phyloP scores from a whole-genome alignment of 2,329 filamentous ascomycete species.

The Cytospora chrysosperma region DNA sequence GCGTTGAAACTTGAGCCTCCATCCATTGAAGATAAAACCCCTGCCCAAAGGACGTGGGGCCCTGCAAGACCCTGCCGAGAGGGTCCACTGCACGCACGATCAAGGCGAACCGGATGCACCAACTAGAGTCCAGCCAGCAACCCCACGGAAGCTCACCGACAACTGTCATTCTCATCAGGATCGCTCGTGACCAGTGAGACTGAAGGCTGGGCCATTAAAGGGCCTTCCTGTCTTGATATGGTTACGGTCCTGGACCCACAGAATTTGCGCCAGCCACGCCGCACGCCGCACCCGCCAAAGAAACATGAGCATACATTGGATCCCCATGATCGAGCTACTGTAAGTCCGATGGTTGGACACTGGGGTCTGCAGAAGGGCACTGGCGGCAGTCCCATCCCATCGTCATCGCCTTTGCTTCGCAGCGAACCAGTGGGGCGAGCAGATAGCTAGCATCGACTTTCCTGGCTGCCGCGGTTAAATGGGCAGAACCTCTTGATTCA shows the following conservation, averaged over 20 bases:
- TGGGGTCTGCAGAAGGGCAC: constrained; percentile 8
- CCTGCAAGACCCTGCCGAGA: constrained; percentile 17
- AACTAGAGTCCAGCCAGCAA: constrained; percentile 14
- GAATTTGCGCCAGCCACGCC: constrained; percentile 13
- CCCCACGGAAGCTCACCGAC: constrained; percentile 24
- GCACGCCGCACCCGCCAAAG: constrained; percentile 18
- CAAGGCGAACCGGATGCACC: constrained; percentile 12
- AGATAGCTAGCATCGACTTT: constrained; percentile 5
- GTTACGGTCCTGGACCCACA: constrained; percentile 4
- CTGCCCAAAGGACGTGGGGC: constrained; percentile 1
- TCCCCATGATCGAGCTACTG: neutral
- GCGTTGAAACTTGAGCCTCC: constrained; percentile 11
- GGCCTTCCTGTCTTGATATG: constrained; percentile 7
- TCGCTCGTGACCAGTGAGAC: constrained; percentile 3
- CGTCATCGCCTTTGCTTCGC: constrained; percentile 9
- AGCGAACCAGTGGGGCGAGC: constrained; percentile 16
- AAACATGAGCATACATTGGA: constrained; percentile 6
- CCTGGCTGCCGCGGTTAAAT: constrained; percentile 12
- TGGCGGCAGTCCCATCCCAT: constrained; percentile 8
- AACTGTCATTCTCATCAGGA: constrained; percentile 23
- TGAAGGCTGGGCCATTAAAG: neutral
- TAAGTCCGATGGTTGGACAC: neutral
- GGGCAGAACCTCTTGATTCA: neutral
- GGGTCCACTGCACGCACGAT: constrained; percentile 18
- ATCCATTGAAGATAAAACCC: constrained; percentile 22